These are phyloP conservation scores for Phialophora tarda DNA, from an alignment of 2,329 filamentous ascomycete species.

Conservation along the genomic window DNA sequence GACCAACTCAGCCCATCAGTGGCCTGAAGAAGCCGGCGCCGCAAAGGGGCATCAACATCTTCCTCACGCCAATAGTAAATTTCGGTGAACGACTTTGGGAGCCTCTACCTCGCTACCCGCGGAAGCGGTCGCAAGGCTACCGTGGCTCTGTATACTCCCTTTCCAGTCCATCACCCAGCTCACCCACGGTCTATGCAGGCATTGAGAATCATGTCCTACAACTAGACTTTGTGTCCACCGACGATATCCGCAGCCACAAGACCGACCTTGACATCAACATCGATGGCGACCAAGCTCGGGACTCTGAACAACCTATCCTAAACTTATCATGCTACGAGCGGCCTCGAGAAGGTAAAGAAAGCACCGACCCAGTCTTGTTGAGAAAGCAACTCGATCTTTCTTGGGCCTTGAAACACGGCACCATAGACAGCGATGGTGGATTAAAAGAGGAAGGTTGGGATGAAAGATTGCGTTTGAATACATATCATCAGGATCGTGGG, in stretches of 20 bases:
- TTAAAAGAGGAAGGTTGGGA: slow-evolving; percentile 12
- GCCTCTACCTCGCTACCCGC: slow-evolving; percentile 28
- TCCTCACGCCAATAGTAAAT: slow-evolving; percentile 45
- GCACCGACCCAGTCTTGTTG: slow-evolving; percentile 38
- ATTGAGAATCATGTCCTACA: slow-evolving; percentile 51
- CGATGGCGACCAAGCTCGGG: neutral
- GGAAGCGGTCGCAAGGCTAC: slow-evolving; percentile 42
- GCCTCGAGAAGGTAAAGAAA: slow-evolving; percentile 42
- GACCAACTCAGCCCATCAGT: neutral
- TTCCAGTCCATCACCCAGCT: slow-evolving; percentile 52
- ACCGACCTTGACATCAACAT: slow-evolving; percentile 6
- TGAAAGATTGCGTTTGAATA: slow-evolving; percentile 19
- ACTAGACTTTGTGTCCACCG: slow-evolving; percentile 52
- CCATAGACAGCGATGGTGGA: neutral
- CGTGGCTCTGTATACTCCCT: slow-evolving; percentile 54
- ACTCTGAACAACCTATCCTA: slow-evolving; percentile 37
- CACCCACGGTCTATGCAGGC: slow-evolving; percentile 54
- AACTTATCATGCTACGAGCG: slow-evolving; percentile 54
- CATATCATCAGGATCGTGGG: slow-evolving; percentile 4
- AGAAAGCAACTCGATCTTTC: slow-evolving; percentile 35
- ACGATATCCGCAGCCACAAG: slow-evolving; percentile 45
- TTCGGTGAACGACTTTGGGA: slow-evolving; percentile 31
- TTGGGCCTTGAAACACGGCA: neutral
- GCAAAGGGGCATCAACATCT: slow-evolving; percentile 50
- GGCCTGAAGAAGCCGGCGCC: neutral